Conservation (phyloP, 2,329 filamentous ascomycete genomes). For the Alternaria gaisen region DNA sequence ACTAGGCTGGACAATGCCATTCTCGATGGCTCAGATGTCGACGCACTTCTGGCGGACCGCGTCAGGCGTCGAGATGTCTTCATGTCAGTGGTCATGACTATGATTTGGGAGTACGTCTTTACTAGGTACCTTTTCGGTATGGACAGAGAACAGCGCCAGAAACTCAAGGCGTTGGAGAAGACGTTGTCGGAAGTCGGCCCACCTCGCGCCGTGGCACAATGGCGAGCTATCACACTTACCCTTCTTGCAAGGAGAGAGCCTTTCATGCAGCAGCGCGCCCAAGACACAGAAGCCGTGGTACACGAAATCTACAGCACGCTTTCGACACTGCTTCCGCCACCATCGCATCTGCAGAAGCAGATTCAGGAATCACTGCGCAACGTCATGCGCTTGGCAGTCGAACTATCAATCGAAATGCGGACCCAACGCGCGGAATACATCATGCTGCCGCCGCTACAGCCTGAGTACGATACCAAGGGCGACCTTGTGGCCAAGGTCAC, state of each 20-base stretch:
- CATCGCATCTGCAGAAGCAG: slow-evolving; percentile 78
- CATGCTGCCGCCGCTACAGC: slow-evolving; percentile 94
- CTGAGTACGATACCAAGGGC: slow-evolving; percentile 92
- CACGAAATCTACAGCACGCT: slow-evolving; percentile 88
- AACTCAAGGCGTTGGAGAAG: slow-evolving; percentile 95
- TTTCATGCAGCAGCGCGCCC: slow-evolving; percentile 84
- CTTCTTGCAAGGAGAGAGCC: slow-evolving; percentile 80
- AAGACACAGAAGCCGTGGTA: slow-evolving; percentile 95
- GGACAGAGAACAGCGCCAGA: slow-evolving; percentile 96
- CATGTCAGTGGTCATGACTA: slow-evolving; percentile 98
- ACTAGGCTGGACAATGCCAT: slow-evolving; percentile 94
- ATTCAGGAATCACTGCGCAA: slow-evolving; percentile 85
- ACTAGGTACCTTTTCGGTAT: slow-evolving; percentile 98
- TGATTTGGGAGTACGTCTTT: slow-evolving; percentile 99
- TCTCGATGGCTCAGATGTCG: slow-evolving; percentile 92
- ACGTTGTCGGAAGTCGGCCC: slow-evolving; percentile 85
- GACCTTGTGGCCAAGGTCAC: slow-evolving; percentile 86
- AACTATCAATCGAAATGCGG: slow-evolving; percentile 95
- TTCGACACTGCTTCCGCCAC: slow-evolving; percentile 84
- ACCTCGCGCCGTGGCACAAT: slow-evolving; percentile 88
- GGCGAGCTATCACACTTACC: slow-evolving; percentile 94
- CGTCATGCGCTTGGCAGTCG: slow-evolving; percentile 87
- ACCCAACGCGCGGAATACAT: slow-evolving; percentile 96
- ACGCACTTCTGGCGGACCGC: slow-evolving; percentile 85
- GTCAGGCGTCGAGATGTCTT: slow-evolving; percentile 91